A percentile compares a stretch with the other conserved stretches of the same genome.
Evolutionary conservation across 495 filamentous ascomycete genomes (phyloP).

Genomic region (Penicillium waksmanii): DNA sequence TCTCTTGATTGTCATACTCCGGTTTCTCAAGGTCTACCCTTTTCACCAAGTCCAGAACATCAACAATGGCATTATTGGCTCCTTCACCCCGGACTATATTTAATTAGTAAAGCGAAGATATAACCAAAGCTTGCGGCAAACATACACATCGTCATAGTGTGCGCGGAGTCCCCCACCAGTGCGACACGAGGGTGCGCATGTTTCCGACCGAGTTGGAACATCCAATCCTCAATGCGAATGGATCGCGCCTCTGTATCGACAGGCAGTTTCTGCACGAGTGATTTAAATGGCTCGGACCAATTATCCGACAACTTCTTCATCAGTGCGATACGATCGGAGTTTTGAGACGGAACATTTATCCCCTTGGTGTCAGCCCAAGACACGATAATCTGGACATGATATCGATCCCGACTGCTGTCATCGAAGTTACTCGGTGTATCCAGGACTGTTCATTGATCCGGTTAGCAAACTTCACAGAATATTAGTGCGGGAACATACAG

Average conservation of each 20-base stretch:
- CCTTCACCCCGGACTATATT: conserved; percentile 56
- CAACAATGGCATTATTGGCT: conserved; percentile 61
- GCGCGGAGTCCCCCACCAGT: conserved; percentile 55
- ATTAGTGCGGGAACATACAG: conserved; percentile 23
- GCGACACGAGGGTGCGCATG: conserved; percentile 46
- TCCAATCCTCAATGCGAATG: conserved; percentile 62
- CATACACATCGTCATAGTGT: conserved; percentile 63
- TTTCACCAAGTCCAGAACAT: conserved; percentile 47
- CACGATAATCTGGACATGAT: conserved; percentile 54
- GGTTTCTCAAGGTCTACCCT: conserved; percentile 22
- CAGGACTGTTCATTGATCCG: conserved; percentile 32
- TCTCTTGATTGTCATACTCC: conserved; percentile 8
- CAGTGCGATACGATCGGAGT: conserved; percentile 46
- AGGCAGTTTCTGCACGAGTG: conserved; percentile 49
- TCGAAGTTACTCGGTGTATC: conserved; percentile 52
- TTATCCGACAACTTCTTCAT: conserved; percentile 55
- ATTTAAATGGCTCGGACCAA: conserved; percentile 61
- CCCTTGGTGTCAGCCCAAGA: conserved; percentile 53
- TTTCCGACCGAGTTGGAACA: conserved; percentile 28
- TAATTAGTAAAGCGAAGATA: neutral
- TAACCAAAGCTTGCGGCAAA: neutral
- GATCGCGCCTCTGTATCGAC: conserved; percentile 50
- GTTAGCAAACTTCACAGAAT: neutral
- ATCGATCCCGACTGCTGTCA: conserved; percentile 38
- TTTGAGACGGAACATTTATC: conserved; percentile 45